Conservation (phyloP, 495 filamentous ascomycete species). For the Podospora fimiseda region DNA sequence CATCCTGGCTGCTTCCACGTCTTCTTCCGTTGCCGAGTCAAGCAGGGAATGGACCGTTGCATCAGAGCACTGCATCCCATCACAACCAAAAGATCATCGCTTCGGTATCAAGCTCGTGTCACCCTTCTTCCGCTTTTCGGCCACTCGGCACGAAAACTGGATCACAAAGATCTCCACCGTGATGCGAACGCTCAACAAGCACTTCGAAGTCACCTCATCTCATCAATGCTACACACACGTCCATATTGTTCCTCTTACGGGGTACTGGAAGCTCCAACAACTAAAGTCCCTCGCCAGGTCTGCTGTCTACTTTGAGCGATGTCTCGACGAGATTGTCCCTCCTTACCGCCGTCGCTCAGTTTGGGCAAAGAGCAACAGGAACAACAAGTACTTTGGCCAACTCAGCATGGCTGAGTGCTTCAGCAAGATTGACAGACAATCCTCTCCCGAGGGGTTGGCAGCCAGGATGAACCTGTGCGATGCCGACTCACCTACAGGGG, state of each 20-base stretch:
- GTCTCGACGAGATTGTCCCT: constrained; percentile 26
- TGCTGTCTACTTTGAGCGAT: constrained; percentile 27
- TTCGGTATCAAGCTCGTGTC: constrained; percentile 26
- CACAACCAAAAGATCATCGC: constrained; percentile 16
- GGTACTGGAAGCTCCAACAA: constrained; percentile 18
- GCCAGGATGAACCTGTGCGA: constrained; percentile 24
- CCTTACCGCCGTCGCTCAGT: constrained; percentile 19
- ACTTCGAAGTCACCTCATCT: constrained; percentile 23
- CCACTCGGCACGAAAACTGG: constrained; percentile 12
- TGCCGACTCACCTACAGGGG: constrained; percentile 16
- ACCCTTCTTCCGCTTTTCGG: constrained; percentile 21
- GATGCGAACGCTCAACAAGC: constrained; percentile 16
- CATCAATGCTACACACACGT: constrained; percentile 26
- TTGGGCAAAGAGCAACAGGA: constrained; percentile 27
- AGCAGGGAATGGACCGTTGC: constrained; percentile 22
- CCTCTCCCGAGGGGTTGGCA: constrained; percentile 7
- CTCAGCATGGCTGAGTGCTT: constrained; percentile 15
- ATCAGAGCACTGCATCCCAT: constrained; percentile 16
- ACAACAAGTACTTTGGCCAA: constrained; percentile 17
- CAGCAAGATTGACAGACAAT: constrained; percentile 4
- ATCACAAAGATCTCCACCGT: constrained; percentile 13
- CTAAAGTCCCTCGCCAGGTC: constrained; percentile 20
- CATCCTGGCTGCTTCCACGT: constrained; percentile 8
- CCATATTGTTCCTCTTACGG: constrained; percentile 19
- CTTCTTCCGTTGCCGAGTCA: not conserved